Percentiles rank a stretch among this genome's conserved stretches.
Evolutionary conservation across 805 yeast species (phyloP).

Genomic region (Wickerhamomyces ciferrii): DNA sequence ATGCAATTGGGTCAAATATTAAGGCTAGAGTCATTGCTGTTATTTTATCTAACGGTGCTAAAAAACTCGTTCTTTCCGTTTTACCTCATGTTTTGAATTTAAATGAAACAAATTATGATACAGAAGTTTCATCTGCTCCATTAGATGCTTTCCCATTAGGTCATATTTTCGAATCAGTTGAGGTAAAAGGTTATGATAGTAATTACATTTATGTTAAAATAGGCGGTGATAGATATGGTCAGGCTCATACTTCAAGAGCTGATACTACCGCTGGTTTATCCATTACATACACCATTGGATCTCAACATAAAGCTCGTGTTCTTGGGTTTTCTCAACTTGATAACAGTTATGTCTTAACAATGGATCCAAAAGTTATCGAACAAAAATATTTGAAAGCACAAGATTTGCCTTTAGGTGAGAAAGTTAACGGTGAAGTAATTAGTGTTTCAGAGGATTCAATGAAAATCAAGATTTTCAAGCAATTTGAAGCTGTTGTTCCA

Average conservation of each 20-base stretch:
- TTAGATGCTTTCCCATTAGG: conserved; percentile 77
- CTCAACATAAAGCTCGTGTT: conserved; percentile 73
- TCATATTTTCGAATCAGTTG: conserved; percentile 49
- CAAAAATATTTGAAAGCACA: conserved; percentile 60
- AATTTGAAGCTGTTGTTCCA: conserved; percentile 72
- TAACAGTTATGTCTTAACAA: conserved; percentile 57
- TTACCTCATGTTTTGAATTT: conserved; percentile 48
- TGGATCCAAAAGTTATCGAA: conserved; percentile 60
- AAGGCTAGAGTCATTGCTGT: conserved; percentile 70
- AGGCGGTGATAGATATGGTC: conserved; percentile 57
- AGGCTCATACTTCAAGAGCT: conserved; percentile 72
- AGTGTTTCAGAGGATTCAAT: conserved; percentile 61
- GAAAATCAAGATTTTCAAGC: conserved; percentile 55
- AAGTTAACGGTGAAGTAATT: conserved; percentile 49
- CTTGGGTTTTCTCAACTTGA: conserved; percentile 66
- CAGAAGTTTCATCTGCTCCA: conserved; percentile 29
- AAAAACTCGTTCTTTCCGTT: conserved; percentile 59
- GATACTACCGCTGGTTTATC: conserved; percentile 40
- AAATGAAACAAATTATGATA: conserved; percentile 10
- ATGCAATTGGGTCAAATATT: conserved; percentile 59
- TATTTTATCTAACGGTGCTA: conserved; percentile 43
- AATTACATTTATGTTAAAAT: conserved; percentile 52
- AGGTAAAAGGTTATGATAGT: conserved; percentile 54
- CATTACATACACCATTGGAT: conserved; percentile 49
- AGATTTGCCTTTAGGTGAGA: conserved; percentile 76